Evolutionary conservation across 1,284 basidiomycete genomes (phyloP).

Genomic region (Rhizopogon hawkerae): DNA sequence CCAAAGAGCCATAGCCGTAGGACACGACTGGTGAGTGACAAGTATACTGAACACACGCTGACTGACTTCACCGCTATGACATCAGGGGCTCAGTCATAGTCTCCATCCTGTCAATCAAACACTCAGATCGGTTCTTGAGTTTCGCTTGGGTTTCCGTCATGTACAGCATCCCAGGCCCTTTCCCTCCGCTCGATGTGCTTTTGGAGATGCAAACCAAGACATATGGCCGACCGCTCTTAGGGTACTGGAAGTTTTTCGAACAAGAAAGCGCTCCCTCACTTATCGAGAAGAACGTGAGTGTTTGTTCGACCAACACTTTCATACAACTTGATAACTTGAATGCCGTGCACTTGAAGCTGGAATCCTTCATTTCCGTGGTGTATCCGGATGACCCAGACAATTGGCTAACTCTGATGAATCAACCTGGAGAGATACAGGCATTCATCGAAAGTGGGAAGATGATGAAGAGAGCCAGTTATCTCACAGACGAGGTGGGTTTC

Average conservation of each 20-base stretch:
- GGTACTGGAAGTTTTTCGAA: constrained; percentile 35
- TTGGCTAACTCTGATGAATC: constrained; percentile 28
- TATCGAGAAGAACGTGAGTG: constrained; percentile 26
- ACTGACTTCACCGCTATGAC: not conserved
- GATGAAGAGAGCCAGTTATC: constrained; percentile 22
- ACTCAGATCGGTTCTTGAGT: constrained; percentile 26
- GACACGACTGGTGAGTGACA: constrained; percentile 36
- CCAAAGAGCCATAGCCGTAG: constrained; percentile 31
- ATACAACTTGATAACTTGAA: constrained; percentile 4
- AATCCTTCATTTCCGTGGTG: constrained; percentile 25
- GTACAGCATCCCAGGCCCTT: constrained; percentile 24
- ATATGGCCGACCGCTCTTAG: constrained; percentile 27
- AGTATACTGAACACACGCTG: not conserved
- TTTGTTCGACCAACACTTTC: constrained; percentile 3
- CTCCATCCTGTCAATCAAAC: constrained; percentile 27
- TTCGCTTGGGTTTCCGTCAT: constrained; percentile 25
- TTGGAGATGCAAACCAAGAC: constrained; percentile 18
- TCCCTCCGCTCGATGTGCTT: constrained; percentile 21
- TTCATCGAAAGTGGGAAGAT: constrained; percentile 22
- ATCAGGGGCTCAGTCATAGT: constrained; percentile 29
- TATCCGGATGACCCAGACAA: constrained; percentile 27
- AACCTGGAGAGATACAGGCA: constrained; percentile 24
- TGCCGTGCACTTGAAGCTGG: constrained; percentile 16
- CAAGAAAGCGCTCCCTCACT: constrained; percentile 20
- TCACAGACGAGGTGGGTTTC: constrained; percentile 25